Evolutionary conservation across 257 asterid genomes (phyloP).

Genomic region (Nicotiana attenuata): DNA sequence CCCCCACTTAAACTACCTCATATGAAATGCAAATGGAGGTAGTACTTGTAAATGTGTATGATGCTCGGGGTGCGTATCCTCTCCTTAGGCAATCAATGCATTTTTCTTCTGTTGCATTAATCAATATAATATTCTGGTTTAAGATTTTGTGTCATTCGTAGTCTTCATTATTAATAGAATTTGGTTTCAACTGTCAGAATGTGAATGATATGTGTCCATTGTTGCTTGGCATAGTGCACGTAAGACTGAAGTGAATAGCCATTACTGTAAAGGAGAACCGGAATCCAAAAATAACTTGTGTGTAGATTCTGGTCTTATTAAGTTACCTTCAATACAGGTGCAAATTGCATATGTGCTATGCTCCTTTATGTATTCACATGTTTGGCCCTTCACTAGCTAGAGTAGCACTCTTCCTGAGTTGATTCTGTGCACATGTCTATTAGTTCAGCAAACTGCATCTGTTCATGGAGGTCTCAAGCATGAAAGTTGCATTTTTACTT

Average conservation of each 20-base stretch:
- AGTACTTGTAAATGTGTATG: neutral
- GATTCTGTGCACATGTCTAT: neutral
- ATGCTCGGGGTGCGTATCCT: neutral
- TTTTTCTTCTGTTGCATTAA: neutral
- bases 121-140: neutral
- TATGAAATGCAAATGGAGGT: neutral
- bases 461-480: slow-evolving; percentile 2
- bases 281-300: neutral
- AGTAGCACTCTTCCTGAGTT: neutral
- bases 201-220: neutral
- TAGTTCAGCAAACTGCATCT: neutral
- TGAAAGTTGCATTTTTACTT: neutral
- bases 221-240: neutral
- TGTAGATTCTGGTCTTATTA: neutral
- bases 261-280: neutral
- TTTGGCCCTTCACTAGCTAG: neutral
- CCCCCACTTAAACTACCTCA: neutral
- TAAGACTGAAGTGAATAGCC: neutral
- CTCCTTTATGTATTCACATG: neutral
- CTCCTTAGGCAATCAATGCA: slow-evolving; percentile 1
- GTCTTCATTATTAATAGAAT: neutral
- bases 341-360: neutral
- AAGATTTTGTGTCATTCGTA: neutral
- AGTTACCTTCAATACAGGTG: neutral
- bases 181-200: neutral